These are phyloP conservation scores for Colletotrichum sublineola DNA, from an alignment of 2,329 filamentous ascomycete species.

Conservation along the genomic window DNA sequence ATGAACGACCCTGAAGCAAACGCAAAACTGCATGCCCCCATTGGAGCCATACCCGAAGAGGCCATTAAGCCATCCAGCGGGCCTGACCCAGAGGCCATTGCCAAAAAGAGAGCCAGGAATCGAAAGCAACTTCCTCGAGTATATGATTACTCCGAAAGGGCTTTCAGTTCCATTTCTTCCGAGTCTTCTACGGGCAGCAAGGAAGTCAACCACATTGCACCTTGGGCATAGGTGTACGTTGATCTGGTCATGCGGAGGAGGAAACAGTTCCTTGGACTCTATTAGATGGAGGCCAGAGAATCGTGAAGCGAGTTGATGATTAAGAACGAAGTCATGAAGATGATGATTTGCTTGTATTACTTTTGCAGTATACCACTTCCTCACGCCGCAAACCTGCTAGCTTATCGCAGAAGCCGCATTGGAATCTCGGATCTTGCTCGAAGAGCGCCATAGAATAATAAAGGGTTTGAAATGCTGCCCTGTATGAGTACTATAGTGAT, in stretches of 20 bases:
- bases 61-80: conserved; percentile 62
- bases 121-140: conserved; percentile 49
- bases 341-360: conserved; percentile 19
- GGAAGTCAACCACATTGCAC: conserved; percentile 50
- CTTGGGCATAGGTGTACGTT: conserved; percentile 47
- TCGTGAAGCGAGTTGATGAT: not conserved
- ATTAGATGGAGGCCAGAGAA: not conserved
- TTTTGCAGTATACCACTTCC: conserved; percentile 34
- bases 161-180: conserved; percentile 52
- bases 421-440: conserved; percentile 13
- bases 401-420: conserved; percentile 16
- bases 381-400: conserved; percentile 2
- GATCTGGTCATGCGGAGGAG: no score
- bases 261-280: not conserved
- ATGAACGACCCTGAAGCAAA: conserved; percentile 58
- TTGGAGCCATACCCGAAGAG: conserved; percentile 59
- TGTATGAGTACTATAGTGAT: not conserved
- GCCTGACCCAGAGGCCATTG: conserved; percentile 61
- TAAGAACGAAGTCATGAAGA: not conserved
- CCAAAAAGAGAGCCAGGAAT: conserved; percentile 52
- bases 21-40: conserved; percentile 61
- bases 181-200: conserved; percentile 53
- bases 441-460: not conserved
- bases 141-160: conserved; percentile 46
- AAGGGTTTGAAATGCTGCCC: not conserved